These are phyloP conservation scores for Chlorella variabilis DNA, from an alignment of 163 green algal species.

Conservation along the genomic window DNA sequence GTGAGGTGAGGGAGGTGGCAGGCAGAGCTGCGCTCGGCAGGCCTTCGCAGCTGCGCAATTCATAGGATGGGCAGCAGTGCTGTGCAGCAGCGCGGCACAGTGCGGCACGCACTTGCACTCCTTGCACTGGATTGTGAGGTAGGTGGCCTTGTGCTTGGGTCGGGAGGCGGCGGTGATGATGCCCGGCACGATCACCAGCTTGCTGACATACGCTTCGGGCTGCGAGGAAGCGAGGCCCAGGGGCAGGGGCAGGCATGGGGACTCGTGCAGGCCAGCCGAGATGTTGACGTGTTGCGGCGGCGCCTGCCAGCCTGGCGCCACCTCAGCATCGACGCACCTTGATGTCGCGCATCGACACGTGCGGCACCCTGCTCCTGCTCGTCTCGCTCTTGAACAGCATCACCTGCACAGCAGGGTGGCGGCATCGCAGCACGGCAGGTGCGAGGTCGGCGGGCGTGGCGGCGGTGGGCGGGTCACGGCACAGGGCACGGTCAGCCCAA, in stretches of 20 bases:
- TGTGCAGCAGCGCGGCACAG: not conserved
- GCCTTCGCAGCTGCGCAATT: not conserved
- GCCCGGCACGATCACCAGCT: conserved; percentile 95
- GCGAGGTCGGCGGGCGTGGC: no score
- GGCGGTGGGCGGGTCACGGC: no score
- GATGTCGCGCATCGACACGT: conserved; percentile 56
- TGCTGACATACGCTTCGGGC: conserved; percentile 85
- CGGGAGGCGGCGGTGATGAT: conserved; percentile 95
- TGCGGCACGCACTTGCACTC: conserved; percentile 68
- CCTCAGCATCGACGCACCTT: no score
- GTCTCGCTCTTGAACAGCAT: conserved; percentile 50
- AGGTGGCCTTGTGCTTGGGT: conserved; percentile 91
- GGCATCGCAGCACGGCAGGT: not conserved
- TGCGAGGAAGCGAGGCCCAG: conserved; percentile 44
- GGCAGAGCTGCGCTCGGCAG: no score
- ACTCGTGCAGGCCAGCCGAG: not conserved
- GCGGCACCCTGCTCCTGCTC: not conserved
- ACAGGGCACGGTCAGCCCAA: no score
- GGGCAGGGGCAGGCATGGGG: not conserved
- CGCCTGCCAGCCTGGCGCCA: no score
- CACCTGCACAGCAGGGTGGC: conserved; percentile 9
- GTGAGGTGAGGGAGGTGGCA: not conserved
- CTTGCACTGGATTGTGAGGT: conserved; percentile 89
- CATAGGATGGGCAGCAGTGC: not conserved
- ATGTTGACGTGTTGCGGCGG: no score